Conservation (phyloP, 805 yeast genomes). For the Nematodospora valgi region DNA sequence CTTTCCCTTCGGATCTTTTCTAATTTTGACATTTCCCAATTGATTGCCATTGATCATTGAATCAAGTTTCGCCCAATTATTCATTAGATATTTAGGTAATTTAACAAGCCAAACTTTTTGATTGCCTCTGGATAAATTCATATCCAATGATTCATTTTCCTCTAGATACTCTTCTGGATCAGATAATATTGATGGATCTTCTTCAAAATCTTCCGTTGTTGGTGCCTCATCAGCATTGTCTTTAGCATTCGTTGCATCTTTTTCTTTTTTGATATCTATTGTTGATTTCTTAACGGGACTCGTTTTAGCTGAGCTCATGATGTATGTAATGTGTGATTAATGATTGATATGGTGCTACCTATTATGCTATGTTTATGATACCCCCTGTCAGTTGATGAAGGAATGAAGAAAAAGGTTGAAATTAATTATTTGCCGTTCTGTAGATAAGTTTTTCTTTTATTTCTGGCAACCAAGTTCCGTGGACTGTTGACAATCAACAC, state of each 20-base stretch:
- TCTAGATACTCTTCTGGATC: constrained; percentile 45
- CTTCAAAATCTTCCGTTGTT: constrained; percentile 18
- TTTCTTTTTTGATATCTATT: constrained; percentile 12
- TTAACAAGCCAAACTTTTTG: constrained; percentile 91
- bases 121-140: constrained; percentile 58
- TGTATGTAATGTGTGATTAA: not conserved
- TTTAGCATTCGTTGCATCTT: constrained; percentile 10
- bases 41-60: constrained; percentile 65
- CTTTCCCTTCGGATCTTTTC: constrained; percentile 37
- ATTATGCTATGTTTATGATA: too few relatives aligned
- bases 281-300: constrained; percentile 10
- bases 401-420: too few relatives aligned
- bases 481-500: too few relatives aligned
- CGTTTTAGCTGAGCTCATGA: constrained; percentile 9
- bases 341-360: not conserved
- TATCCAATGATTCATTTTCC: constrained; percentile 70
- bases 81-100: constrained; percentile 82
- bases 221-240: constrained; percentile 11
- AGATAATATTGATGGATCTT: constrained; percentile 34
- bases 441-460: not conserved
- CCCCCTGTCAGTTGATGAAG: too few relatives aligned
- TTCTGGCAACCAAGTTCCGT: too few relatives aligned
- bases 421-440: not conserved
- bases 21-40: constrained; percentile 76
- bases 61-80: constrained; percentile 64